These are phyloP conservation scores for Colletotrichum liriopes DNA, from an alignment of 2,329 filamentous ascomycete species.

Conservation along the genomic window DNA sequence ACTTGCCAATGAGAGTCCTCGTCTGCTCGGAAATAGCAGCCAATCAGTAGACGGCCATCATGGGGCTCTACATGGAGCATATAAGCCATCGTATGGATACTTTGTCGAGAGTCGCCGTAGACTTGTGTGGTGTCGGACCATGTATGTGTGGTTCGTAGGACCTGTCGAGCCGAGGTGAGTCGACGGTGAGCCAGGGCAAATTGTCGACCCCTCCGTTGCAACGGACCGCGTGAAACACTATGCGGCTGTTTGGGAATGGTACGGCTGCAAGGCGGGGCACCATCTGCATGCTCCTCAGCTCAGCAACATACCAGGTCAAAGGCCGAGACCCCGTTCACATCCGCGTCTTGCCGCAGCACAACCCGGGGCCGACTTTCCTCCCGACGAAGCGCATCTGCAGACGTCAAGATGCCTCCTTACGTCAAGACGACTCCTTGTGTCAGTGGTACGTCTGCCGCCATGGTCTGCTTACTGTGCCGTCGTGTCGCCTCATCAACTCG, in stretches of 20 bases:
- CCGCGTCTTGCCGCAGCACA: slow-evolving; percentile 24
- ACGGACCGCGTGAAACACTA: slow-evolving; percentile 1
- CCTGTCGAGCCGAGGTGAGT: neutral
- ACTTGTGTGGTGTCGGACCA: neutral
- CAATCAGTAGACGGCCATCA: neutral
- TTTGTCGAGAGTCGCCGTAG: too few species aligned
- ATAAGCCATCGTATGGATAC: neutral
- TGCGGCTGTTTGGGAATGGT: slow-evolving; percentile 22
- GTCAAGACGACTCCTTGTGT: neutral
- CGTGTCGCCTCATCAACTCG: neutral
- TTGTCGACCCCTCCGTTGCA: slow-evolving; percentile 2
- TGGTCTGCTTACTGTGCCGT: neutral
- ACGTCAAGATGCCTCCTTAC: neutral
- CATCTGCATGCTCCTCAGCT: slow-evolving; percentile 5
- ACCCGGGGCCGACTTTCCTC: neutral
- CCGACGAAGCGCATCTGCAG: slow-evolving; percentile 1
- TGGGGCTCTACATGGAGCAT: neutral
- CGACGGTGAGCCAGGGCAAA: neutral
- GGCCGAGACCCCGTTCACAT: slow-evolving; percentile 9
- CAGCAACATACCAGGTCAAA: neutral
- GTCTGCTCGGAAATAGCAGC: slow-evolving; percentile 2
- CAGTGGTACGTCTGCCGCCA: slow-evolving; percentile 1
- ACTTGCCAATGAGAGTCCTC: slow-evolving; percentile 8
- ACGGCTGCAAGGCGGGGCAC: slow-evolving; percentile 8
- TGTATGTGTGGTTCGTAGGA: neutral